Percentiles rank a stretch among this genome's conserved stretches.
Conservation (phyloP, 352 stramenopile genomes). For the Plasmopara viticola region DNA sequence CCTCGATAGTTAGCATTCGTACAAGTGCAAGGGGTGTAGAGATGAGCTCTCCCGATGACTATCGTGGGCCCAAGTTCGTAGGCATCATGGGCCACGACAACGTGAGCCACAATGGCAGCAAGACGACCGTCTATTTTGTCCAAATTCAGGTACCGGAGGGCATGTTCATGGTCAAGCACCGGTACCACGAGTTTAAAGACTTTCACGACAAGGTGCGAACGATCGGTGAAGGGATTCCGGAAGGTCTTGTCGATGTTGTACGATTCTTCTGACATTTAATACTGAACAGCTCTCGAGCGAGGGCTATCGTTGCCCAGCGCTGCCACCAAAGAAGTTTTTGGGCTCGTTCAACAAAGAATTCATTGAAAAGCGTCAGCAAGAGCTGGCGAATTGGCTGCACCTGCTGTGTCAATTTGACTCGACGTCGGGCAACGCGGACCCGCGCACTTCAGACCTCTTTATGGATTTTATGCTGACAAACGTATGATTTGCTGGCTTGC, state of each 20-base stretch:
- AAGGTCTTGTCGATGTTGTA: constrained; percentile 7
- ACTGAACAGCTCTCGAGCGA: constrained; percentile 50
- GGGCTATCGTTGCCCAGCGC: constrained; percentile 66
- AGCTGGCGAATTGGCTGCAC: constrained; percentile 83
- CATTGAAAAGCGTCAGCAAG: constrained; percentile 84
- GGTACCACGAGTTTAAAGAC: constrained; percentile 87
- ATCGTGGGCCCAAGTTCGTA: constrained; percentile 70
- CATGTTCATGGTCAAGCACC: constrained; percentile 78
- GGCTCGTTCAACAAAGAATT: constrained; percentile 88
- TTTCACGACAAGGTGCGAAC: constrained; percentile 71
- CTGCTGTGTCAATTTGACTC: constrained; percentile 72
- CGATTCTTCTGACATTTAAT: neutral
- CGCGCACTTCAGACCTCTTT: constrained; percentile 63
- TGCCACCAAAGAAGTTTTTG: constrained; percentile 87
- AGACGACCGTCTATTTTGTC: constrained; percentile 83
- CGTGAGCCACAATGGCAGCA: constrained; percentile 81
- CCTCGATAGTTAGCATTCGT: too few species aligned
- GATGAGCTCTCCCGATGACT: constrained; percentile 37
- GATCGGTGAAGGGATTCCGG: neutral
- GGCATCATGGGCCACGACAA: constrained; percentile 84
- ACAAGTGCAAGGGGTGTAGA: neutral
- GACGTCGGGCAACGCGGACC: constrained; percentile 50
- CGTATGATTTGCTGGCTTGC: constrained; percentile 25
- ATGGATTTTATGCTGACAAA: constrained; percentile 78
- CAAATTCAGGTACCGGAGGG: constrained; percentile 69